Evolutionary conservation across 192 early-diverging fungal genomes (phyloP), one percentile per base, ranked within the genome.

Genomic region (Podila epicladia): DNA sequence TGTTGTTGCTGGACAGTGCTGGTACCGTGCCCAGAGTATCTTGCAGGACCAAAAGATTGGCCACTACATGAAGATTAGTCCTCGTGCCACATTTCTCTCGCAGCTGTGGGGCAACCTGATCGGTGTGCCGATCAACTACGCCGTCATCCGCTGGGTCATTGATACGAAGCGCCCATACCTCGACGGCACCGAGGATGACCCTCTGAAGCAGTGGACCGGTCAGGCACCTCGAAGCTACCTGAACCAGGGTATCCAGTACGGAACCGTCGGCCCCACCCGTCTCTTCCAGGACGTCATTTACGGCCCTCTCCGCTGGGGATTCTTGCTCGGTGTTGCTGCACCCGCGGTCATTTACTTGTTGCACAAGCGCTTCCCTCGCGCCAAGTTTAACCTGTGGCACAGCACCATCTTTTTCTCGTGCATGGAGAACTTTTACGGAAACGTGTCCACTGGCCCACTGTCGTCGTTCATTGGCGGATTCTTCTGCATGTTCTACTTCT

Each of bases 21-120:
- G 83, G 83, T 84, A 84, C 67, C 83, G 83, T 58, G 83, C 83
- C 12, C 83, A 84, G 57, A 72, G 68, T 38, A 84, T 84, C 22
- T 60, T 84, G 29, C 77, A 65, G 24, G 77, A 80, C 51, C 77
- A 80, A 55, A 80, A 80, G 71, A 73, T 80, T 50, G 77, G 77
- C 28, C 77, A 80, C 45, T 80, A 80, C 58, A 80, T 80, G 77
- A 80, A 84, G 75, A 55, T 76, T 69, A 83, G 75, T 38, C 74
- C 77, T 4, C 65, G 67, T 8, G 77, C 77, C 51, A 80, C 77
- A 0, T 80, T 80, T 53, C 24, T 80, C 17, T 84, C 71, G 24
- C 84, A 85, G 65, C 62, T 85, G 24, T 82, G 72, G 82, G 84
- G 84, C 17, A 85, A 82, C 58, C 48, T 85, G 38, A 66, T 85